These are phyloP conservation scores for Suhomyces bokatorum DNA, from an alignment of 1,139 yeast species.

Conservation along the genomic window DNA sequence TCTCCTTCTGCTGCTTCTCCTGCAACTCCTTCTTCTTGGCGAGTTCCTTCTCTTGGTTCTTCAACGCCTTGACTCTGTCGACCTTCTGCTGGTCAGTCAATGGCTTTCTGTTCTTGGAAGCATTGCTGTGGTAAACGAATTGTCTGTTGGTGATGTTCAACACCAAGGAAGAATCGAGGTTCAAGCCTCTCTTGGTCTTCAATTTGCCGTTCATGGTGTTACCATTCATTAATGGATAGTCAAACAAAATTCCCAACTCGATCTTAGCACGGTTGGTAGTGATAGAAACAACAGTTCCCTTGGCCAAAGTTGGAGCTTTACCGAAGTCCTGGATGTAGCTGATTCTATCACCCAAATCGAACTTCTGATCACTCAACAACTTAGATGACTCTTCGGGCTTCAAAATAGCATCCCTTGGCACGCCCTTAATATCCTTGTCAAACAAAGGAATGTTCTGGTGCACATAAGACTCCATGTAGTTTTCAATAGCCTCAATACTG, in stretches of 20 bases:
- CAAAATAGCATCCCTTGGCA: slow-evolving; percentile 82
- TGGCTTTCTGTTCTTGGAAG: slow-evolving; percentile 50
- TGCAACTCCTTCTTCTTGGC: slow-evolving; percentile 22
- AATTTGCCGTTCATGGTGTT: slow-evolving; percentile 77
- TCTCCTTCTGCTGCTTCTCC: slow-evolving; percentile 11
- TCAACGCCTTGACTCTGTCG: slow-evolving; percentile 21
- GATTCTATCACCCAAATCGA: slow-evolving; percentile 87
- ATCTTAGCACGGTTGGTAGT: slow-evolving; percentile 60
- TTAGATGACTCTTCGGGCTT: slow-evolving; percentile 75
- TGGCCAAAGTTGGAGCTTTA: slow-evolving; percentile 81
- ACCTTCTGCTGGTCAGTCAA: slow-evolving; percentile 26
- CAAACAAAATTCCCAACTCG: slow-evolving; percentile 76
- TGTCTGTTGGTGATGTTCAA: slow-evolving; percentile 76
- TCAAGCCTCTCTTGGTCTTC: slow-evolving; percentile 75
- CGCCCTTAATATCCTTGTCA: slow-evolving; percentile 68
- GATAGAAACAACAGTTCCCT: slow-evolving; percentile 89
- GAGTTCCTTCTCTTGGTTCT: slow-evolving; percentile 23
- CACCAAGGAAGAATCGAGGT: slow-evolving; percentile 78
- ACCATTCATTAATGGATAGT: slow-evolving; percentile 79
- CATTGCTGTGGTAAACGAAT: slow-evolving; percentile 72
- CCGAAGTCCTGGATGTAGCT: slow-evolving; percentile 85
- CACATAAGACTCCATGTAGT: slow-evolving; percentile 52
- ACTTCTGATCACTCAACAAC: slow-evolving; percentile 71
- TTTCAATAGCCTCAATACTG: slow-evolving; percentile 69
- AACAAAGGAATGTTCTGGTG: slow-evolving; percentile 43